Evolutionary conservation across 148 eudicot genomes (phyloP), one percentile per base, ranked within the genome.

Genomic region (Fagopyrum homotropicum): DNA sequence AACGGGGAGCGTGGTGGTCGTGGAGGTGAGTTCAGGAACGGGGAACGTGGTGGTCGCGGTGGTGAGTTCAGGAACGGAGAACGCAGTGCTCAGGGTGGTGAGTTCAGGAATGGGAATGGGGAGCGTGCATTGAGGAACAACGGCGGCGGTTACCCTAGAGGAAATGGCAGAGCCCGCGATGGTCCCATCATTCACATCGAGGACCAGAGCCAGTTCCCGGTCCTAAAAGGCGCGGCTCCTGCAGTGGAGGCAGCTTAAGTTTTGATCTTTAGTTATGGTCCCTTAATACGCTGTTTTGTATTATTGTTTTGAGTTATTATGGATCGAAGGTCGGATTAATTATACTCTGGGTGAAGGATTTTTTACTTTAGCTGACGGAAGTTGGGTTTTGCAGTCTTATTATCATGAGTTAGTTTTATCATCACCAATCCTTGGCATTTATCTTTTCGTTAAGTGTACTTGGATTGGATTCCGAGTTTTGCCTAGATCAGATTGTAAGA

Each of bases 31-130:
- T 60, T 60, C 40, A 60, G 68, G 17, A 60, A 15, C 4, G 73
- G 50, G 5, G 70, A 43, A 9, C 75, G 82, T 47, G 85, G 77
- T 7, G 79, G 79, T 29, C 83, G 83, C 6, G 35, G 74, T 0
- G 74, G 74, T 0, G 64, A 55, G 40, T 46, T 70, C 7, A 70
- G 51, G 45, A 19, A 5, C 14, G 50, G 73, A 11, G 73, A 70
- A 16, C 73, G 55, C 12, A 29, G 54, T 6, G 55, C 7, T 12
- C 77, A 81, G 16, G 81, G 85, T 2, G 79, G 83, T 2, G 64
- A 55, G 16, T 72, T 72, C 43, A 72, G 29, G 10, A 72, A 8
- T 30, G 55, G 66, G n/a, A 60, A 60, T 26, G 35, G 74, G 30
- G 74, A 72, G 19, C 52, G 74, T n/a, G 74, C 15, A 9, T 66